Evolutionary conservation across 192 early-diverging fungal species (phyloP), one percentile per base, ranked within the genome.

Genomic region (Funneliformis mosseae): DNA sequence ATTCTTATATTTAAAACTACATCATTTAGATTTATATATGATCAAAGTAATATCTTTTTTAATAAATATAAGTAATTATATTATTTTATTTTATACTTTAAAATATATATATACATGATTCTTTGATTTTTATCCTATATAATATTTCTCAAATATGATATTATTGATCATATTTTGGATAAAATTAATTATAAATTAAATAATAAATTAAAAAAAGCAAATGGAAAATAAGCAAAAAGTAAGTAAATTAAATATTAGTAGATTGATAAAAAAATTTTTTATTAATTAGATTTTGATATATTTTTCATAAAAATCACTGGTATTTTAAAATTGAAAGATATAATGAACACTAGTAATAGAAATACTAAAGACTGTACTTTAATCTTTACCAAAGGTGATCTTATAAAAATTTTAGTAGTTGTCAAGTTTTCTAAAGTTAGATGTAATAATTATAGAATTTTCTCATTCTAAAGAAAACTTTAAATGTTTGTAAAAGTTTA

Each of bases 361-460:
- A 84, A 92, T 66, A 89, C 91, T 23, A 82, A 83, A 48, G 74
- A 96, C 10, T 99, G 98, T 84, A 98, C 97, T 21, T 87, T 99
- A 69, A 97, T 99, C 83, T 98, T 99, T 73, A 98, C 98, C 0
- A 97, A 98, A 88, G 97, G 97, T 84, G 97, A 97, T 83, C 97
- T 96, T 12, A 96, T 96, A 84, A 98, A 97, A 78, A 84, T 96
- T 0, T 85, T 98, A 38, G 97, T 95, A 12, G 89, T 98, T 41
- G 86, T 90, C 38, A 97, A 96, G 8, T 85, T 98, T 43, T 89
- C 91, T 43, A 95, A 96, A 18, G 92, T 97, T 41, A 96, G 96
- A 42, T 87, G 96, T 28, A 95, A 98, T 82, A 85, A 90, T 63
- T 99, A 90, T 84, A 97, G 98, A 45, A 97, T 99, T 18, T 98